Evolutionary conservation across 148 eudicot genomes (phyloP), one percentile per base, ranked within the genome.

Genomic region (Persicaria tinctoria): DNA sequence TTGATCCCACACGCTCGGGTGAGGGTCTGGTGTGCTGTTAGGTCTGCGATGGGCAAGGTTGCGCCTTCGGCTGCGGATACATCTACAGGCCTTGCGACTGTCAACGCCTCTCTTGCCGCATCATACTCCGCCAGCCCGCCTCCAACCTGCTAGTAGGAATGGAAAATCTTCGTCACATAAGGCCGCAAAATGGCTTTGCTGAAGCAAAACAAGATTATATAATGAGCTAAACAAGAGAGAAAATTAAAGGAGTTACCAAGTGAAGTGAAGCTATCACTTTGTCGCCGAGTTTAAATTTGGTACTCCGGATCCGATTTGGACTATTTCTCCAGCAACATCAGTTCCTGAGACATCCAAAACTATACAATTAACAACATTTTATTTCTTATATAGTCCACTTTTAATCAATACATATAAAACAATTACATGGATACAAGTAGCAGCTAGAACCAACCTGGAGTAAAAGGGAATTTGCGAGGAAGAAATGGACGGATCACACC

Each of bases 51-150:
- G 20, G 82, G 83, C 59, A 86, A 76, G 72, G 75, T 86, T 11
- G 87, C 86, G 27, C 78, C 91, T 60, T 86, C 88, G 0, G 85
- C 80, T 46, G 88, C 84, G 76, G 89, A 80, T 45, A 88, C 85
- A 80, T 83, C 89, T 1, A 82, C 74, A 4, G 91, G 89, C 73
- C 86, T 84, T 5, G 69, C 20, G 45, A 80, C 90, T 0, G 85
- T 81, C 69, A 81, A 51, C 47, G 71, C 81, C 81, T 84, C 87
- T 74, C 78, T 87, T 12, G 91, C 84, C 64, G 85, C 86, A 45
- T 81, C 86, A 73, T 84, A 92, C 76, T 88, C 91, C 10, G 97
- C 95, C 20, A 92, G 69, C 59, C 81, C 95, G 75, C 95, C 95
- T 5, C 87, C 86, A 83, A 0, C 62, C 97, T 89, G 84, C 23